These are phyloP conservation scores for Microsporum ferrugineum DNA, from an alignment of 2,329 filamentous ascomycete species.

Conservation along the genomic window DNA sequence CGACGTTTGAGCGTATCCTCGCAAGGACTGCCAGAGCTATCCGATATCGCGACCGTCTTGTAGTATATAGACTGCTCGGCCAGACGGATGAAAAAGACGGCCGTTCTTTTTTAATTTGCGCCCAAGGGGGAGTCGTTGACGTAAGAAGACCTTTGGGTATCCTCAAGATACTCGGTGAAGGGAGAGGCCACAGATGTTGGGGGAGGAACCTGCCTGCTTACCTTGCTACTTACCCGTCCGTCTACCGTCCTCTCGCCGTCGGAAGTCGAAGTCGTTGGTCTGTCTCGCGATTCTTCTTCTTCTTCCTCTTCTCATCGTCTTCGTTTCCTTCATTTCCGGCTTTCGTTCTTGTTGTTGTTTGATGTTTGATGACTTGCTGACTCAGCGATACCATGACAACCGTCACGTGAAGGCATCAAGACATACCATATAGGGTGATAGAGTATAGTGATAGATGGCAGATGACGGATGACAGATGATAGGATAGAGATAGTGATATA, in stretches of 20 bases:
- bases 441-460: neutral
- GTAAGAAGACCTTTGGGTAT: neutral
- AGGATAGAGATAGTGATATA: too few relatives aligned
- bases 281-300: neutral
- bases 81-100: neutral
- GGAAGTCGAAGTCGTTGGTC: neutral
- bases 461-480: too few relatives aligned
- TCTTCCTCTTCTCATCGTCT: neutral
- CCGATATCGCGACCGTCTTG: neutral
- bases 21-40: conserved; percentile 18
- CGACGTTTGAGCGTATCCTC: neutral
- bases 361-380: conserved; percentile 2
- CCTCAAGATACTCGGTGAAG: neutral
- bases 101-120: neutral
- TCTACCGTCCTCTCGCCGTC: neutral
- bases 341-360: neutral
- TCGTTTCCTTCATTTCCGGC: neutral
- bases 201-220: conserved; percentile 1
- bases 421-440: neutral
- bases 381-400: conserved; percentile 2
- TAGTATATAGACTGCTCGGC: neutral
- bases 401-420: neutral
- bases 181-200: neutral
- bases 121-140: neutral
- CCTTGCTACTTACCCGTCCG: conserved; percentile 4